A percentile compares a stretch with the other conserved stretches of the same genome.
Evolutionary conservation across 805 yeast species (phyloP).

Genomic region (Kazachstania africana): DNA sequence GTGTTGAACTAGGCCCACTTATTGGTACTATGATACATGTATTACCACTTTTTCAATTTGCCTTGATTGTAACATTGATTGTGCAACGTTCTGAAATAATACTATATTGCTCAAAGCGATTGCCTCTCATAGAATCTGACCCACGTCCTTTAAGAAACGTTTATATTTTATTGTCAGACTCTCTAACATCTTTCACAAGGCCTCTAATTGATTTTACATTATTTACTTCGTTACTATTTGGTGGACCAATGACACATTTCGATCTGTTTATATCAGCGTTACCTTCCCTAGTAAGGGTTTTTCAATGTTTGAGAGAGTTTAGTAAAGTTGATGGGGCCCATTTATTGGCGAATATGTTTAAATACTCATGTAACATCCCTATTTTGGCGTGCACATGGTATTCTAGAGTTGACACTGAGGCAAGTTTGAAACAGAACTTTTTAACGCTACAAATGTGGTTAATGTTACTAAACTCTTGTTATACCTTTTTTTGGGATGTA

Average conservation of each 20-base stretch:
- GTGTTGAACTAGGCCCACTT: background rate
- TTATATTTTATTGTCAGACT: constrained; percentile 76
- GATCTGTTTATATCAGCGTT: constrained; percentile 28
- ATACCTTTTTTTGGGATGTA: constrained; percentile 83
- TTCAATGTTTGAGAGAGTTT: constrained; percentile 73
- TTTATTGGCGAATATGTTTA: constrained; percentile 61
- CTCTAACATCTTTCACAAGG: constrained; percentile 69
- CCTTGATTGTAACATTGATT: constrained; percentile 8
- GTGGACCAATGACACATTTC: constrained; percentile 9
- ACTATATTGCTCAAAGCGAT: constrained; percentile 28
- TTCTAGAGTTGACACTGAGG: constrained; percentile 6
- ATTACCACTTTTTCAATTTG: constrained; percentile 15
- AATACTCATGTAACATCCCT: constrained; percentile 59
- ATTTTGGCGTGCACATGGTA: constrained; percentile 31
- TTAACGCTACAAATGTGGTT: constrained; percentile 22
- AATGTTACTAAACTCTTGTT: constrained; percentile 56
- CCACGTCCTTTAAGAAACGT: constrained; percentile 27
- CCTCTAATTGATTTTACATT: constrained; percentile 63
- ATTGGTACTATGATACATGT: background rate
- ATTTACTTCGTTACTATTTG: constrained; percentile 35
- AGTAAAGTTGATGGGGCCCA: constrained; percentile 29
- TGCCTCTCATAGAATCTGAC: constrained; percentile 28
- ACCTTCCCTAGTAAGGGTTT: constrained; percentile 68
- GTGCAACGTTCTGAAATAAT: constrained; percentile 29
- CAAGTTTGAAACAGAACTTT: constrained; percentile 4